These are phyloP conservation scores for Neonectria neomacrospora DNA, from an alignment of 2,329 filamentous ascomycete species.

Conservation along the genomic window DNA sequence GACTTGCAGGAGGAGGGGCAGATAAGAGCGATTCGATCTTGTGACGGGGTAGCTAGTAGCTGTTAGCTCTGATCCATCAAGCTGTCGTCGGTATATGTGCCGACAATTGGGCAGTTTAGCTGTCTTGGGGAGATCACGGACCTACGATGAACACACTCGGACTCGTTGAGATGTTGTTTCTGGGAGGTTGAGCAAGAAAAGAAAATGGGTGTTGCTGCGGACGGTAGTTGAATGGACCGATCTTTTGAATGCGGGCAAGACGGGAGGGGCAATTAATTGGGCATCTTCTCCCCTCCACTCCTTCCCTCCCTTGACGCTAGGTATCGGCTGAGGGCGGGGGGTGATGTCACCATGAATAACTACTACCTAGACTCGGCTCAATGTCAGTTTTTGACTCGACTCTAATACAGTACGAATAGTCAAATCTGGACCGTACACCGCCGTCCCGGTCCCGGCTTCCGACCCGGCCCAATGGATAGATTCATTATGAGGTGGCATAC, in stretches of 20 bases:
- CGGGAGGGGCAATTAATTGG: not conserved
- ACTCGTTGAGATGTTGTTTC: not conserved
- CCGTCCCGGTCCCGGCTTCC: not conserved
- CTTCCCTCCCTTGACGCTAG: not conserved
- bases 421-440: too few relatives aligned
- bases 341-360: slow-evolving; percentile 21
- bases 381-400: not conserved
- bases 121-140: not conserved
- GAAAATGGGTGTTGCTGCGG: not conserved
- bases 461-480: not conserved
- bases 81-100: not conserved
- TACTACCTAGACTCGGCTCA: too few relatives aligned
- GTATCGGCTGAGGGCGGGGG: slow-evolving; percentile 2
- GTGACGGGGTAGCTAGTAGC: not conserved
- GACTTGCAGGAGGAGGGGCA: not conserved
- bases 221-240: not conserved
- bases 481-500: not conserved
- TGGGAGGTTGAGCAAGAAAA: slow-evolving; percentile 6
- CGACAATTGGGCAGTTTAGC: not conserved
- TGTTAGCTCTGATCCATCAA: not conserved
- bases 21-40: not conserved
- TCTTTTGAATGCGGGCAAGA: slow-evolving; percentile 13
- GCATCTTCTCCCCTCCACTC: not conserved
- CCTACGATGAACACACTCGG: not conserved
- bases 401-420: not conserved